Evolutionary conservation across 106 monocot genomes (phyloP).

Genomic region (Xerophyta viscosa): DNA sequence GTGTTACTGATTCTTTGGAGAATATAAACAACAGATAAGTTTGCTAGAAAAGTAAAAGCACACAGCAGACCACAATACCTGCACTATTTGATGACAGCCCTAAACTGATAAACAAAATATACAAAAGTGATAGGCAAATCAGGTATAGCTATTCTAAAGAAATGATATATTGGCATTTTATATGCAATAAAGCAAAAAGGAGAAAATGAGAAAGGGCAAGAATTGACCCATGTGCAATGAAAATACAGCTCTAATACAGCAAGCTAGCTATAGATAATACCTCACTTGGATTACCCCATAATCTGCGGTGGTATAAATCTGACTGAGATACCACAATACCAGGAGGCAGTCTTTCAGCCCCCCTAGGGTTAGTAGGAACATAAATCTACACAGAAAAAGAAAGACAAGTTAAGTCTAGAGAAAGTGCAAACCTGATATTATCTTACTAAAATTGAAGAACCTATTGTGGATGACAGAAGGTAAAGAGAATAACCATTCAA

Average conservation of each 20-base stretch:
- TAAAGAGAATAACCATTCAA: background rate
- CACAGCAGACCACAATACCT: too few relatives aligned
- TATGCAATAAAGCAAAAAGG: background rate
- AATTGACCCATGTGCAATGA: background rate
- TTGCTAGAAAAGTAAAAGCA: too few relatives aligned
- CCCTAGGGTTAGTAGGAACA: conserved; percentile 8
- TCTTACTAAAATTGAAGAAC: too few relatives aligned
- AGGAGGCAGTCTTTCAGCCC: conserved; percentile 6
- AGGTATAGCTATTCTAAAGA: too few relatives aligned
- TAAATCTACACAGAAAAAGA: conserved; percentile 1
- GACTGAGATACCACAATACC: conserved; percentile 8
- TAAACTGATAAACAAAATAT: too few relatives aligned
- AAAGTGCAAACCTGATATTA: background rate
- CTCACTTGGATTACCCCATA: conserved; percentile 12
- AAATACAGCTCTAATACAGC: background rate
- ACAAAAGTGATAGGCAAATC: too few relatives aligned
- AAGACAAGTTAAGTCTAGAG: background rate
- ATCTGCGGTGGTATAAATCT: conserved; percentile 3
- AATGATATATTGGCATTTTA: background rate
- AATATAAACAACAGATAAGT: too few relatives aligned
- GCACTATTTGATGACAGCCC: too few relatives aligned
- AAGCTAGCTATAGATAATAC: background rate
- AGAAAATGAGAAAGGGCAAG: too few relatives aligned
- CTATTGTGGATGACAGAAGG: too few relatives aligned
- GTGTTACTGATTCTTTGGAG: too few relatives aligned